Conservation (phyloP, 805 yeast genomes). For the Diddensiella santjacobensis region DNA sequence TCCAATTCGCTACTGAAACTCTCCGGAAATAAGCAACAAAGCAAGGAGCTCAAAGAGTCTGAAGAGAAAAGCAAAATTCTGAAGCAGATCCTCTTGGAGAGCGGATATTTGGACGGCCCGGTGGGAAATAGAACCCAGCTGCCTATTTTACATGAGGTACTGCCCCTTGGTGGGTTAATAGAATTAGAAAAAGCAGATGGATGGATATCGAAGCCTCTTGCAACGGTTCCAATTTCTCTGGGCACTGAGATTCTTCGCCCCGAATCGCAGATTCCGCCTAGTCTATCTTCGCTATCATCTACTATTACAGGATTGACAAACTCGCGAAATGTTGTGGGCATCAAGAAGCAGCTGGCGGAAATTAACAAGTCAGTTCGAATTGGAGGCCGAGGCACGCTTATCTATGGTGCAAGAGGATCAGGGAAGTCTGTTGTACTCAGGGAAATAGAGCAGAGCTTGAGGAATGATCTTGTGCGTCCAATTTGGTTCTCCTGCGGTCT, state of each 20-base stretch:
- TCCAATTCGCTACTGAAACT: constrained; percentile 18
- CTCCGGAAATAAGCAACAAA: constrained; percentile 13
- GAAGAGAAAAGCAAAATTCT: constrained; percentile 26
- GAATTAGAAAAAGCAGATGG: constrained; percentile 48
- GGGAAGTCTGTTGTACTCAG: constrained; percentile 66
- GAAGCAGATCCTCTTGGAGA: constrained; percentile 11
- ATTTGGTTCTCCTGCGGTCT: constrained; percentile 53
- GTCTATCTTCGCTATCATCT: constrained; percentile 1
- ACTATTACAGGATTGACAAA: background rate
- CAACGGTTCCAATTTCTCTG: constrained; percentile 11
- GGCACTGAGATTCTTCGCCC: constrained; percentile 37
- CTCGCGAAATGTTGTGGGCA: constrained; percentile 48
- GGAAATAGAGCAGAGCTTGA: constrained; percentile 39
- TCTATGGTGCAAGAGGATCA: constrained; percentile 74
- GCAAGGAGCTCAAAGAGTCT: constrained; percentile 13
- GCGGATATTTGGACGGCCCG: constrained; percentile 25
- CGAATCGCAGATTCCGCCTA: constrained; percentile 32
- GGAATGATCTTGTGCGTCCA: constrained; percentile 41
- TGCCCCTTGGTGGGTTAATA: constrained; percentile 61
- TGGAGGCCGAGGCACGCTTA: constrained; percentile 52
- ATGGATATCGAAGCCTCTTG: constrained; percentile 31
- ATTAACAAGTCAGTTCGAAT: constrained; percentile 41
- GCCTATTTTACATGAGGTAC: constrained; percentile 41
- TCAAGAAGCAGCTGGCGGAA: constrained; percentile 43
- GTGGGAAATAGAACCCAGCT: constrained; percentile 48